A percentile compares a stretch with the other conserved stretches of the same genome.
Conservation (phyloP, 352 stramenopile genomes). For the Phytophthora melonis region DNA sequence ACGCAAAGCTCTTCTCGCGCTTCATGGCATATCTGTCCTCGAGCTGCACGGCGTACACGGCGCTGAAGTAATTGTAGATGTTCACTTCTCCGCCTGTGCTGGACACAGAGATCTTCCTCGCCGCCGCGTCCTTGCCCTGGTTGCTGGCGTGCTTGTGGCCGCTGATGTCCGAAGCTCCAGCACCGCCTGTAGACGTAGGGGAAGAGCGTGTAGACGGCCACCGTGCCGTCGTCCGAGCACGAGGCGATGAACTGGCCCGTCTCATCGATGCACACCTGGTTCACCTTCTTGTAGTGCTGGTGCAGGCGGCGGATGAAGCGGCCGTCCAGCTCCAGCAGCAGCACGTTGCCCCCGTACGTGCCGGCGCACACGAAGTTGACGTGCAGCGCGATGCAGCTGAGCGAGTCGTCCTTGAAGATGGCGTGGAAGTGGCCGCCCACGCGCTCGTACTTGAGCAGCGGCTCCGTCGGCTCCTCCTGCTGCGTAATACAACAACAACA, state of each 20-base stretch:
- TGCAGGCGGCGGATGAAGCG: conserved; percentile 83
- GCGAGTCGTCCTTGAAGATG: conserved; percentile 89
- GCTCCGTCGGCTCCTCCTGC: conserved; percentile 54
- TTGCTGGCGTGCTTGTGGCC: conserved; percentile 33
- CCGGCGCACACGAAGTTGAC: conserved; percentile 82
- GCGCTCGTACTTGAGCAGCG: conserved; percentile 89
- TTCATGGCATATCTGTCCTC: conserved; percentile 85
- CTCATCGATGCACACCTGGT: conserved; percentile 87
- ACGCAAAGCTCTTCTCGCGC: conserved; percentile 84
- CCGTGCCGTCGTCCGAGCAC: conserved; percentile 87
- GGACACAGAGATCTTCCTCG: conserved; percentile 55
- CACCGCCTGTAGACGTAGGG: conserved; percentile 24
- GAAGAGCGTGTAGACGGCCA: conserved; percentile 83
- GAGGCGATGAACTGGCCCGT: conserved; percentile 88
- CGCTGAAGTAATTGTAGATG: conserved; percentile 91
- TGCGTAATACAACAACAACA: conserved; percentile 12
- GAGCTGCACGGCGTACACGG: conserved; percentile 83
- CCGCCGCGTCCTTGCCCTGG: conserved; percentile 13
- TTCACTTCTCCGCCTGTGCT: conserved; percentile 86
- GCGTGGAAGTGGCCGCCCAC: conserved; percentile 87
- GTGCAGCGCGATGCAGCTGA: conserved; percentile 84
- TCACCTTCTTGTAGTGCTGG: conserved; percentile 91
- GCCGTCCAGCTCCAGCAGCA: conserved; percentile 82
- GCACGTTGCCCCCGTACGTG: conserved; percentile 83
- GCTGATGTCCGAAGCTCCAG: conserved; percentile 22